Evolutionary conservation across 352 stramenopile genomes (phyloP).

Genomic region (Phytophthora hybrid): DNA sequence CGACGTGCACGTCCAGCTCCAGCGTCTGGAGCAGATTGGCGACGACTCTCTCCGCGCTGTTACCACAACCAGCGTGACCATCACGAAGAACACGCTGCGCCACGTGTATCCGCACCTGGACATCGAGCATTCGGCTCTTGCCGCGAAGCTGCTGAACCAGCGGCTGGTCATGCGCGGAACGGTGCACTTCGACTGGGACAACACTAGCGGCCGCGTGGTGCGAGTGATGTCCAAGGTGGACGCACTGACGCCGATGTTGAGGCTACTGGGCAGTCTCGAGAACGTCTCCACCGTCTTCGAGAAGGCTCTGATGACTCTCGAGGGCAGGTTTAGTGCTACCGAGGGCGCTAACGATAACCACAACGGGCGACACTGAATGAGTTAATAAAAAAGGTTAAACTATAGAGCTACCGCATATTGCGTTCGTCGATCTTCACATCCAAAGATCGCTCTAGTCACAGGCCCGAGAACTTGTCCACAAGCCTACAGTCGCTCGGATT

Average conservation of each 20-base stretch:
- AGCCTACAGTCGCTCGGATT: background rate
- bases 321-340: background rate
- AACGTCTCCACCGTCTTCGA: slow-evolving; percentile 11
- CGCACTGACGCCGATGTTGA: slow-evolving; percentile 11
- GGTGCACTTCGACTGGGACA: slow-evolving; percentile 12
- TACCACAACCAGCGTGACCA: slow-evolving; percentile 7
- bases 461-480: too few relatives aligned
- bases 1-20: slow-evolving; percentile 12
- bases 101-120: slow-evolving; percentile 11
- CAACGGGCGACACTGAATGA: too few relatives aligned
- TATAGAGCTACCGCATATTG: background rate
- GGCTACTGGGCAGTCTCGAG: slow-evolving; percentile 9
- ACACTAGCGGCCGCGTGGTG: background rate
- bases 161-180: slow-evolving; percentile 5
- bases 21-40: background rate
- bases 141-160: slow-evolving; percentile 5
- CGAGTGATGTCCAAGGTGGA: slow-evolving; percentile 8
- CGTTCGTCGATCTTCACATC: too few relatives aligned
- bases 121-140: background rate
- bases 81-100: slow-evolving; percentile 13
- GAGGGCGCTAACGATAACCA: background rate
- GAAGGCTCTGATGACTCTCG: slow-evolving; percentile 5
- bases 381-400: background rate
- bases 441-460: too few relatives aligned
- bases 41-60: slow-evolving; percentile 11